Evolutionary conservation across 2,329 filamentous ascomycete species (phyloP), one percentile per base, ranked within the genome.

Genomic region (Monosporascus sp.): DNA sequence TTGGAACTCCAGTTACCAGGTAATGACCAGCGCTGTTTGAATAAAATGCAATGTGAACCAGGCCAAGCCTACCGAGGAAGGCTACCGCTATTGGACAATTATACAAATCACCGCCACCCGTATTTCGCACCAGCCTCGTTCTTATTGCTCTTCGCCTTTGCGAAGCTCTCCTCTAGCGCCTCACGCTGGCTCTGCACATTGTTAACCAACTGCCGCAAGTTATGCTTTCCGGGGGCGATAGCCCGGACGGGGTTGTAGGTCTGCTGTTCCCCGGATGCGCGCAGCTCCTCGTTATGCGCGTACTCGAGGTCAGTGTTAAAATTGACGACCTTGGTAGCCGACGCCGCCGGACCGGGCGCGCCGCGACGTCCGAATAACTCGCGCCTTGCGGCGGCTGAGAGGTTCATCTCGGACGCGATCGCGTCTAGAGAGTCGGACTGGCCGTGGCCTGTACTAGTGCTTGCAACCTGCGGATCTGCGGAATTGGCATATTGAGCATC

Each of bases 281-380:
- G 82, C 22, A 95, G 68, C 60, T 79, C 78, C 72, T 96, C 89
- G 69, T 97, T 97, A 63, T 88, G 84, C 24, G 80, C 82, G 70
- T 97, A 97, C 73, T 97, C 92, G 54, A 78, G 75, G 67, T 95
- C 91, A 59, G 91, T 92, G 72, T 96, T 90, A 79, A 97, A 96
- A 64, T 88, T 91, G 58, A 92, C 80, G 38, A 96, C 80, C 44
- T 82, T 85, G n/a, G 82, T 77, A 3, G 77, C 77, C n/a, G 81
- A 75, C 7, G 69, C 63, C 17, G 65, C 62, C 41, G 66, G 65
- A 35, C 54, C 60, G n/a, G 68, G 68, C 45, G 68, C 65, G 22
- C 78, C 78, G 22, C 70, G 70, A 5, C 92, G 87, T 1, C 93
- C 93, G 66, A 97, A 93, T 3, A 97, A 82, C 66, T 95, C 91